Evolutionary conservation across 2,329 filamentous ascomycete species (phyloP).

Genomic region (Harringtonia aguacate): DNA sequence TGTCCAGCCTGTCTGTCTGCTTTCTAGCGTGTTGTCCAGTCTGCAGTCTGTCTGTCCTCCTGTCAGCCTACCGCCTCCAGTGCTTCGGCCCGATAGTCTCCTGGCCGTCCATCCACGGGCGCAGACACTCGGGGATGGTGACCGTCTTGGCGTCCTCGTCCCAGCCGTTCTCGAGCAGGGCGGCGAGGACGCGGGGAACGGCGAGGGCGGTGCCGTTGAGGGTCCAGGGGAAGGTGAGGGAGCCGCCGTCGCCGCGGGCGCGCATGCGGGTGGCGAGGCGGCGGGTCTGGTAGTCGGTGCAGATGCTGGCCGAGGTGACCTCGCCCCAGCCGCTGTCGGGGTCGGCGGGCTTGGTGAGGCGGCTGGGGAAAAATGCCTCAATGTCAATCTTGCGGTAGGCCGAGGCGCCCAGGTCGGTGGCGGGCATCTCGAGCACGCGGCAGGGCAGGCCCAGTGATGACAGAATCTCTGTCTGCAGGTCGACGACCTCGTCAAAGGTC

Average conservation of each 20-base stretch:
- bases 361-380: conserved; percentile 85
- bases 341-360: conserved; percentile 24
- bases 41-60: too few species aligned
- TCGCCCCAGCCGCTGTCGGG: conserved; percentile 74
- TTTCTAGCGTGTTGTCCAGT: too few species aligned
- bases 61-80: too few species aligned
- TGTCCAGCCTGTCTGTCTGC: too few species aligned
- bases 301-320: conserved; percentile 81
- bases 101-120: conserved; percentile 73
- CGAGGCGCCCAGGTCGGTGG: conserved; percentile 77
- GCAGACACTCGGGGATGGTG: conserved; percentile 65
- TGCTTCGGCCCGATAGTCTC: conserved; percentile 43
- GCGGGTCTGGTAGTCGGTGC: conserved; percentile 88
- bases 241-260: conserved; percentile 28
- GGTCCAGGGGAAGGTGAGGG: conserved; percentile 72
- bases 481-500: conserved; percentile 75
- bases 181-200: conserved; percentile 79
- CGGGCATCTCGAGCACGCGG: conserved; percentile 87
- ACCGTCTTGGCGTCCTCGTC: conserved; percentile 58
- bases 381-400: conserved; percentile 85
- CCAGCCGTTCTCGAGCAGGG: conserved; percentile 86
- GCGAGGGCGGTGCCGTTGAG: conserved; percentile 91
- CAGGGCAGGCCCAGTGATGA: conserved; percentile 68
- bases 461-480: conserved; percentile 78
- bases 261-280: conserved; percentile 68